Conservation (phyloP, 2,329 filamentous ascomycete species). For the Colletotrichum sp. region DNA sequence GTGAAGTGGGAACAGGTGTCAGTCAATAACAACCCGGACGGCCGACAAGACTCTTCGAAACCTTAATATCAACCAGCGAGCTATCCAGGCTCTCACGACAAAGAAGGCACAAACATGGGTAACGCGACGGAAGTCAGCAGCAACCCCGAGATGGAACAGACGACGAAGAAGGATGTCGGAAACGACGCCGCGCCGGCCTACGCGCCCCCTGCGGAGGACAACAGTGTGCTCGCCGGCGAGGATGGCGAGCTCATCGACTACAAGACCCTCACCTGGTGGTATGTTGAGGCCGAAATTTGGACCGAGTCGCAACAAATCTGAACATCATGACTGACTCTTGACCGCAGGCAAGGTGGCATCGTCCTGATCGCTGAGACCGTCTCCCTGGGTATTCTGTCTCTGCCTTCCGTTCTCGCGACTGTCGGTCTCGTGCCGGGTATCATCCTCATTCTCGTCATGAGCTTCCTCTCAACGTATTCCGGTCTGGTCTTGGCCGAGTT, state of each 20-base stretch:
- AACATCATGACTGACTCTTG: background rate
- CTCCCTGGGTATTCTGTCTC: constrained; percentile 67
- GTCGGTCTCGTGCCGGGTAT: constrained; percentile 77
- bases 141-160: constrained; percentile 7
- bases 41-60: background rate
- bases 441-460: constrained; percentile 70
- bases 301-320: background rate
- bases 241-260: constrained; percentile 34
- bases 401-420: constrained; percentile 75
- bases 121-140: background rate
- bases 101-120: background rate
- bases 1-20: background rate
- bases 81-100: background rate
- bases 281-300: constrained; percentile 16
- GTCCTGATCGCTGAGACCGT: constrained; percentile 50
- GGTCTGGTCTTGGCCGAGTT: constrained; percentile 68
- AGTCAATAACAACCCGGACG: background rate
- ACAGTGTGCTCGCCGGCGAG: constrained; percentile 12
- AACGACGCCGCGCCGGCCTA: constrained; percentile 7
- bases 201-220: background rate
- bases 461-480: constrained; percentile 71
- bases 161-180: background rate
- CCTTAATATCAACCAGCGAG: background rate
- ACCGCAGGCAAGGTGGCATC: constrained; percentile 47
- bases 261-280: constrained; percentile 44